Evolutionary conservation across 179 eudicot genomes (phyloP).

Genomic region (Carnegiea gigantea): DNA sequence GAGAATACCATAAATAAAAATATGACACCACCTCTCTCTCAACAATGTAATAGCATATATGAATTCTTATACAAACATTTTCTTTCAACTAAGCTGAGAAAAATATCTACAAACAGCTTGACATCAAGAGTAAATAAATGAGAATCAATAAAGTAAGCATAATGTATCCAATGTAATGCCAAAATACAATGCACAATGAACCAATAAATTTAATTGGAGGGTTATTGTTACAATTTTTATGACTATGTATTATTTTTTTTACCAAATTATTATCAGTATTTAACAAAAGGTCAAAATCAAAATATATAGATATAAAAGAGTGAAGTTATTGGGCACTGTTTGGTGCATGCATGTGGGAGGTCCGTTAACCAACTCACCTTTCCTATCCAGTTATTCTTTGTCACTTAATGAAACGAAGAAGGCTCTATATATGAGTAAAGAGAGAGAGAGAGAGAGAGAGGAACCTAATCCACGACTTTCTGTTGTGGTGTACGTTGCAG

Average conservation of each 20-base stretch:
- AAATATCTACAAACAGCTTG: too few relatives aligned
- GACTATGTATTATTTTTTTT: too few relatives aligned
- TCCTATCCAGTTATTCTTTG: conserved; percentile 32
- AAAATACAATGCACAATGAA: background rate
- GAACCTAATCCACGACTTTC: conserved; percentile 33
- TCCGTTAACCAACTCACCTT: conserved; percentile 36
- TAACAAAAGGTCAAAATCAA: background rate
- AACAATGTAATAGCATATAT: background rate
- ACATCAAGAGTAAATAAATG: background rate
- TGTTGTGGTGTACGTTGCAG: conserved; percentile 22
- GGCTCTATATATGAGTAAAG: conserved; percentile 4
- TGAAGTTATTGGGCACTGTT: conserved; percentile 2
- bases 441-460: conserved; percentile 10
- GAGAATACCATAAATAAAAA: too few relatives aligned
- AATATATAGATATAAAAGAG: background rate
- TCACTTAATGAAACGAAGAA: conserved; percentile 15
- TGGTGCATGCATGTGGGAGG: conserved; percentile 37
- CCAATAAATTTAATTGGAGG: background rate
- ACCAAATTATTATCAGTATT: background rate
- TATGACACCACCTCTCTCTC: too few relatives aligned
- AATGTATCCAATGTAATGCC: too few relatives aligned
- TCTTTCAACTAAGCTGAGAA: too few relatives aligned
- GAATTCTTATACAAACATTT: too few relatives aligned
- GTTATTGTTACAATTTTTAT: background rate
- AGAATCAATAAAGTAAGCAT: background rate